Evolutionary conservation across 108 stramenopile species (phyloP), one percentile per base, ranked within the genome.

Genomic region (Conticribra weissflogii): DNA sequence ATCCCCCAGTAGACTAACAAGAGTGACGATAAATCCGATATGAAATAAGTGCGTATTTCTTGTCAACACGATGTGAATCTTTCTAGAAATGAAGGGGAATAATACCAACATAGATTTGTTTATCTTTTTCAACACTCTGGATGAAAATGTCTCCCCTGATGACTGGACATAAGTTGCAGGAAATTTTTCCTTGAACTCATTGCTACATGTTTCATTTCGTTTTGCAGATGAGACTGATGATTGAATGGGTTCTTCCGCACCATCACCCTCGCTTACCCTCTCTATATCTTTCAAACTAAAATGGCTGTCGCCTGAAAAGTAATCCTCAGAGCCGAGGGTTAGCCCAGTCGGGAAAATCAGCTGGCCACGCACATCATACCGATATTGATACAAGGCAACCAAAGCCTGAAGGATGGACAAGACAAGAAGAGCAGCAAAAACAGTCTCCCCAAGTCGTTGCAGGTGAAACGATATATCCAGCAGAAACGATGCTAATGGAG

Each of bases 331-430:
- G 1, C 88, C 88, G 7, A 81, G 19, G 1, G 88, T 89, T 23
- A 63, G 62, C 31, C 88, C 88, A 44, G 83, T 79, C 2, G 88
- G 88, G 57, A 79, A 74, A 17, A 81, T 61, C 7, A 89, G 55
- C 55, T 84, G 66, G 3, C 85, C 88, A 0, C 70, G 49, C 2
- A 81, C 77, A 64, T 88, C 85, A 23, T 84, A 81, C 44, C 88
- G 59, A 66, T 89, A 89, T 59, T 86, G 83, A 54, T 85, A 72
- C 50, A 86, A 16, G 14, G 85, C 85, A 12, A 89, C 68, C 19
- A 32, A 62, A 28, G 72, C 88, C 74, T 89, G 88, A 23, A 86
- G 29, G n/a, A 83, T 44, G 2, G 85, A 79, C 14, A 84, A 33
- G 36, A 85, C 18, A 19, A 89, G 29, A 44, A 83, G 56, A 12